A percentile compares a stretch with the other conserved stretches of the same genome.
These are phyloP conservation scores for Saccharomycopsis hybrid DNA, from an alignment of 1,139 yeast species.

Conservation along the genomic window DNA sequence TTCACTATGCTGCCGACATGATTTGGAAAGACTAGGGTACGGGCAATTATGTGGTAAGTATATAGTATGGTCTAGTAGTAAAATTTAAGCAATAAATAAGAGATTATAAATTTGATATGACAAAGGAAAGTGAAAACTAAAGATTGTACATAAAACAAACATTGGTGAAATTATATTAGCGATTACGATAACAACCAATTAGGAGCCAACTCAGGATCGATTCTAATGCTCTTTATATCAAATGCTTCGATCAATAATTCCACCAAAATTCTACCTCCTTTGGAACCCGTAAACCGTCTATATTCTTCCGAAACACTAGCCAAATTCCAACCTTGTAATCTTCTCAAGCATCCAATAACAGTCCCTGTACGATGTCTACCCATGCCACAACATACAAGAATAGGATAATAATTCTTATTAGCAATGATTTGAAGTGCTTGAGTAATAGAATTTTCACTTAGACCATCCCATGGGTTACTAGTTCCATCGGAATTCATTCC, in stretches of 20 bases:
- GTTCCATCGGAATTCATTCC: conserved; percentile 42
- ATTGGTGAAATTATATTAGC: too few species aligned
- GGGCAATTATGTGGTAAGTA: too few species aligned
- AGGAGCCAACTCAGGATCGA: conserved; percentile 45
- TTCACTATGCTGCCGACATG: too few species aligned
- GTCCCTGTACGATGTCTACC: conserved; percentile 97
- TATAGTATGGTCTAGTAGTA: too few species aligned
- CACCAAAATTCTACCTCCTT: conserved; percentile 87
- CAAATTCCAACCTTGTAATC: conserved; percentile 92
- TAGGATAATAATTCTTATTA: conserved; percentile 68
- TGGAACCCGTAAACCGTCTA: conserved; percentile 83
- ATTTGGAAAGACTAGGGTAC: too few species aligned
- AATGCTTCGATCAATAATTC: conserved; percentile 86
- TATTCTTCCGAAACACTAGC: conserved; percentile 94
- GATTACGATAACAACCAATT: conserved; percentile 34
- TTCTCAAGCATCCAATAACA: conserved; percentile 84
- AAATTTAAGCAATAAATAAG: too few species aligned
- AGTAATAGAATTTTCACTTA: conserved; percentile 74
- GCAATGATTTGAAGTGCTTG: conserved; percentile 73
- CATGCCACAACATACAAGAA: conserved; percentile 94
- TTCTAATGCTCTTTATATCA: conserved; percentile 49
- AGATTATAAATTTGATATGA: too few species aligned
- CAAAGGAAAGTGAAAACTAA: too few species aligned
- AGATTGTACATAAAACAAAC: too few species aligned
- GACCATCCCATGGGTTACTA: conserved; percentile 92